A percentile compares a stretch with the other conserved stretches of the same genome.
Evolutionary conservation across 2,329 filamentous ascomycete genomes (phyloP).

Genomic region (Trichoderma oligosporum): DNA sequence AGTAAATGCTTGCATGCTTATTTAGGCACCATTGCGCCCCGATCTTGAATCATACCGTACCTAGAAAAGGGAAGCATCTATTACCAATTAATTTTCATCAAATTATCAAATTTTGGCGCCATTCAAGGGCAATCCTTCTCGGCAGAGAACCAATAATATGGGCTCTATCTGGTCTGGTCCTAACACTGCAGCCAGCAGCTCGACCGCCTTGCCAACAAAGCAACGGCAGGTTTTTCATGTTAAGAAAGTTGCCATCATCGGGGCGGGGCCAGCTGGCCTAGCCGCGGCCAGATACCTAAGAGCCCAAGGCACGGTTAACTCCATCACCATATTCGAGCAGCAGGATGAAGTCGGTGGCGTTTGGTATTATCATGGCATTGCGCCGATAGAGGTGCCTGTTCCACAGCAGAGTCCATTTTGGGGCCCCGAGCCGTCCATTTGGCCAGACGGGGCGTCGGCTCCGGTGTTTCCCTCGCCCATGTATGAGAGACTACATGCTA

Average conservation of each 20-base stretch:
- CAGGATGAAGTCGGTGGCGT: constrained; percentile 72
- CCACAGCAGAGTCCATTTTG: constrained; percentile 67
- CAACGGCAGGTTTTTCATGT: constrained; percentile 43
- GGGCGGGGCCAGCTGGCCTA: constrained; percentile 76
- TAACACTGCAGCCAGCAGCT: constrained; percentile 27
- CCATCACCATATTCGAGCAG: constrained; percentile 79
- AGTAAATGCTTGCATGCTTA: not conserved
- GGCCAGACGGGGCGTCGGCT: constrained; percentile 36
- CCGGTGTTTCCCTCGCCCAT: constrained; percentile 76
- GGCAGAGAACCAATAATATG: constrained; percentile 5
- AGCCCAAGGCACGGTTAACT: constrained; percentile 63
- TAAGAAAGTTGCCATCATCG: constrained; percentile 69
- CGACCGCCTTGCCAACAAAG: constrained; percentile 21
- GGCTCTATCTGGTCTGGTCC: constrained; percentile 14
- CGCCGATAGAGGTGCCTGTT: constrained; percentile 47
- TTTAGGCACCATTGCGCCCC: not conserved
- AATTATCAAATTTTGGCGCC: not conserved
- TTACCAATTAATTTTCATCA: not conserved
- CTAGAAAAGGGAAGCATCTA: not conserved
- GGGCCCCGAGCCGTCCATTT: constrained; percentile 60
- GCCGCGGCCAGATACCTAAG: constrained; percentile 75
- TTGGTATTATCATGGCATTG: constrained; percentile 70
- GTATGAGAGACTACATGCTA: constrained; percentile 79
- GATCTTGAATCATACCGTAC: not conserved
- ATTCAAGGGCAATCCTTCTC: not conserved